A percentile compares a stretch with the other conserved stretches of the same genome.
phyloP scores from a whole-genome alignment of 805 yeast species.

The Metschnikowia orientalis region DNA sequence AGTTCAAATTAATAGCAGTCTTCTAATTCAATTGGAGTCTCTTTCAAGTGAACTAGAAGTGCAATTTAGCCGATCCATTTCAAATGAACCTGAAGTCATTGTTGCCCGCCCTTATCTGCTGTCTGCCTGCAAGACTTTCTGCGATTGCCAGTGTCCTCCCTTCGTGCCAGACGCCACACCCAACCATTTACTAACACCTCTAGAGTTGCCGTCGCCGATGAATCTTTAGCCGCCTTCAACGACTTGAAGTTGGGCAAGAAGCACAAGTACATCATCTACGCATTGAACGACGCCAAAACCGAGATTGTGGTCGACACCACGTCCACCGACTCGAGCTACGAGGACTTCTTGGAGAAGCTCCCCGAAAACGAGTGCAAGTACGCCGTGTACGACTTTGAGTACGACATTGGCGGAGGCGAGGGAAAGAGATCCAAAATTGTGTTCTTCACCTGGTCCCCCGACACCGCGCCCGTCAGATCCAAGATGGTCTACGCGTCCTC shows the following conservation, averaged over 20 bases:
- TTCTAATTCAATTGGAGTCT: too few species aligned
- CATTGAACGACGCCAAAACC: constrained; percentile 80
- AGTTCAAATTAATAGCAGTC: too few species aligned
- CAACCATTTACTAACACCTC: constrained; percentile 21
- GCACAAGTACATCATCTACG: constrained; percentile 76
- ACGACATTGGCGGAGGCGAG: constrained; percentile 82
- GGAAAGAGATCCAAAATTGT: constrained; percentile 84
- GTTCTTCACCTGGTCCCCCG: constrained; percentile 92
- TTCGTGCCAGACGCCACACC: too few species aligned
- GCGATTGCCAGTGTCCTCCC: neutral
- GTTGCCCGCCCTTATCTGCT: neutral
- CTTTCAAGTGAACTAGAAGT: too few species aligned
- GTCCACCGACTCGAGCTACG: constrained; percentile 73
- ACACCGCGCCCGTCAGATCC: constrained; percentile 88
- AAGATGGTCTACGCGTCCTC: constrained; percentile 99
- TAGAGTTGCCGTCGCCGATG: constrained; percentile 58
- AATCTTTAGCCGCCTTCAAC: constrained; percentile 89
- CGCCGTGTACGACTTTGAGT: constrained; percentile 96
- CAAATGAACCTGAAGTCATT: neutral
- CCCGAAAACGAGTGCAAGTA: constrained; percentile 96
- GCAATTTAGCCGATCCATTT: too few species aligned
- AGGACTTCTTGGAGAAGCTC: constrained; percentile 76
- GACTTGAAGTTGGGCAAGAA: constrained; percentile 93
- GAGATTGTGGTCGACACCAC: constrained; percentile 87
- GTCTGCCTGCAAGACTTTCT: neutral